These are phyloP conservation scores for Solanum sejunctum DNA, from an alignment of 257 asterid species.

Conservation along the genomic window DNA sequence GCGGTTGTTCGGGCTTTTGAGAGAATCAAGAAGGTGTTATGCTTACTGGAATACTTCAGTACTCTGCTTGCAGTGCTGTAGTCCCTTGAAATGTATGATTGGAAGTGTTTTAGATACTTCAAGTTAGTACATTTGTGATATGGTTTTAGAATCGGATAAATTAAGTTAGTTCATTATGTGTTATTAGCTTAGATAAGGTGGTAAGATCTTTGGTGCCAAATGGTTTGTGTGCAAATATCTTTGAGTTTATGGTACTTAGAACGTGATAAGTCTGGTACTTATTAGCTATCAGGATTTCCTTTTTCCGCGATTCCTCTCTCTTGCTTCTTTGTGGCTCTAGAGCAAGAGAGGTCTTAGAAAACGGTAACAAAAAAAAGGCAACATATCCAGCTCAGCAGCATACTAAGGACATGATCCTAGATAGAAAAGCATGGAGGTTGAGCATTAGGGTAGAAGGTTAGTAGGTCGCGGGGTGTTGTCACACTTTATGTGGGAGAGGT, in stretches of 20 bases:
- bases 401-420: neutral
- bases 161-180: neutral
- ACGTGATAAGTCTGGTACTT: neutral
- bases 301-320: neutral
- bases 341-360: neutral
- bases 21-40: conserved; percentile 71
- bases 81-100: neutral
- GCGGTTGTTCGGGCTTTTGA: conserved; percentile 81
- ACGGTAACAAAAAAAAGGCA: neutral
- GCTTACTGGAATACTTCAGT: neutral
- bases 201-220: neutral
- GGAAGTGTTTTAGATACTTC: neutral
- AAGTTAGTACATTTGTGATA: neutral
- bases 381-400: neutral
- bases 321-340: neutral
- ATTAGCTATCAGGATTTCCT: neutral
- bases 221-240: neutral
- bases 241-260: neutral
- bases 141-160: neutral
- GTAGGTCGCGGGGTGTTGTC: neutral
- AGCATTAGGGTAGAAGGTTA: neutral
- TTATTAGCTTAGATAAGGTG: neutral
- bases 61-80: neutral
- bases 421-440: neutral
- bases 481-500: neutral